Evolutionary conservation across 345 rosid species (phyloP).

Genomic region (Mercurialis annua): DNA sequence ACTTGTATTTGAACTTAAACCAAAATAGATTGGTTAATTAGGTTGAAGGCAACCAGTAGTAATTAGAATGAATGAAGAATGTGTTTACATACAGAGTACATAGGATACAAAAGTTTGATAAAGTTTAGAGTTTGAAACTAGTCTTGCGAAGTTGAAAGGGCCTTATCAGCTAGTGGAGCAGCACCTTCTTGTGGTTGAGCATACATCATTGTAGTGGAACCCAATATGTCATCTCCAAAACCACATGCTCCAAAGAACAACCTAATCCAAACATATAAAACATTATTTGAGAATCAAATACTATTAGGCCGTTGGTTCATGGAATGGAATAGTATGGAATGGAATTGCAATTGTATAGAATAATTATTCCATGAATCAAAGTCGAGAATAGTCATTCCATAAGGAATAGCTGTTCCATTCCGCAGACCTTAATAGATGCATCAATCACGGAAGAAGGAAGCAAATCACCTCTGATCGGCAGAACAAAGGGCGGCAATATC

Average conservation of each 20-base stretch:
- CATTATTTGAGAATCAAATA: background rate
- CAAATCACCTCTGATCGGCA: constrained; percentile 58
- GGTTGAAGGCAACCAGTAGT: no score
- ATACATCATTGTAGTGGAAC: constrained; percentile 86
- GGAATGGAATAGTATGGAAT: no score
- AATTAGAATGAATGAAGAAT: no score
- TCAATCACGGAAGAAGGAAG: background rate
- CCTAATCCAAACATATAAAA: constrained; percentile 36
- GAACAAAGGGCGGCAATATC: constrained; percentile 91
- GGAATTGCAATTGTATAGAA: background rate
- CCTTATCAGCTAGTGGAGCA: constrained; percentile 32
- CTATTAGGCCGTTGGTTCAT: no score
- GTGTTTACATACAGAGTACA: no score
- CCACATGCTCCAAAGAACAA: constrained; percentile 83
- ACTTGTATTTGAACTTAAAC: no score
- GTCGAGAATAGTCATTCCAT: background rate
- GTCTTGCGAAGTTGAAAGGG: constrained; percentile 13
- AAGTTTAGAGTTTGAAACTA: background rate
- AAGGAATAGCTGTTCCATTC: no score
- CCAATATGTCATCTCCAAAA: constrained; percentile 73
- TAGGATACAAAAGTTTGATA: no score
- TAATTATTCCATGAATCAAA: background rate
- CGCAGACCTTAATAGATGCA: background rate
- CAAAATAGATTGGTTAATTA: no score
- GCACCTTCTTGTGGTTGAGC: constrained; percentile 21